Evolutionary conservation across 495 filamentous ascomycete species (phyloP), one percentile per base, ranked within the genome.

Genomic region (Gamarada debralockiae): DNA sequence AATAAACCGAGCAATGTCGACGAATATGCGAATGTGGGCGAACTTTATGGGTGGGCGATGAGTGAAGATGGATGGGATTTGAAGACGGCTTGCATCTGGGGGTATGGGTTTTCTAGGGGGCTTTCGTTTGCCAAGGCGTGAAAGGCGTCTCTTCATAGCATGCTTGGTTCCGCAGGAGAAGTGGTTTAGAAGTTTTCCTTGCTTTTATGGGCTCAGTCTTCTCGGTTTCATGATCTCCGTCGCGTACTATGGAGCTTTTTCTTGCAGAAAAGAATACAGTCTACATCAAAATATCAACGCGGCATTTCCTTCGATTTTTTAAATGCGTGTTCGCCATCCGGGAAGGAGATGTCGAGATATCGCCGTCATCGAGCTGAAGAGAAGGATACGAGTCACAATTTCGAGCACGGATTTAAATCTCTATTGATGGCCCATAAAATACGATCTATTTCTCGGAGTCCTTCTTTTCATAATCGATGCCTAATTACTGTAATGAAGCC

Each of bases 131-230:
- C 53, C 42, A 48, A 5, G 57, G 57, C 52, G 57, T 55, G 57
- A 37, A 50, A 34, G 57, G 56, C 56, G 56, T 58, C 44, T 49
- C 38, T 50, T 50, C 49, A 54, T 34, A 36, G 55, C 54, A 50
- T 50, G 10, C 24, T 50, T 55, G 37, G 43, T 53, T 36, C 40
- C 33, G 13, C 44, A 27, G 21, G 27, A 44, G 22, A 48, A 15
- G 22, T 25, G 31, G 27, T 29, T 10, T 29, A 29, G 27, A 29
- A 29, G 27, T 4, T 10, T 29, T 29, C 27, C 10, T 10, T 29
- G 27, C 27, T 29, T 10, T 29, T 27, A 22, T 34, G 49, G 9
- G 6, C n/a, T 45, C 24, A 18, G 44, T 6, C 27, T 47, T 17
- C 31, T 29, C 44, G 1, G 4, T 12, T 5, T 29, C 27, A 29